These are phyloP conservation scores for Paxillus rubicundulus DNA, from an alignment of 768 basidiomycete genomes.

Conservation along the genomic window DNA sequence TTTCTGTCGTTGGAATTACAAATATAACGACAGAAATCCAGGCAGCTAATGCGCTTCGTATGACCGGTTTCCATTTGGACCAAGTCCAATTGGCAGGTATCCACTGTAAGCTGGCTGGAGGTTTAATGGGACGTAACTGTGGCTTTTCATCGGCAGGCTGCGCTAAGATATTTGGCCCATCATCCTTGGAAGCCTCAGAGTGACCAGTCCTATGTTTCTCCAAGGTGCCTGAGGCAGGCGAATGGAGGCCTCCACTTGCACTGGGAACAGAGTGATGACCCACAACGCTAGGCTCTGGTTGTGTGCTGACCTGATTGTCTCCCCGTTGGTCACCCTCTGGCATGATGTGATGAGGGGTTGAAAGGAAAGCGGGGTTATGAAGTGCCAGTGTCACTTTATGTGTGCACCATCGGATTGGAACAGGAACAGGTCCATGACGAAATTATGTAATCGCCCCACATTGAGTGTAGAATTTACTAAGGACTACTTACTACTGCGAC, in stretches of 20 bases:
- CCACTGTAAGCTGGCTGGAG: slow-evolving; percentile 47
- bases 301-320: background rate
- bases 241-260: background rate
- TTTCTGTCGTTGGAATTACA: slow-evolving; percentile 48
- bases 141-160: background rate
- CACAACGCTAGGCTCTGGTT: background rate
- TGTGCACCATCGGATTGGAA: too few species aligned
- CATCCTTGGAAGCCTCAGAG: background rate
- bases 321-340: background rate
- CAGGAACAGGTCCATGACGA: too few species aligned
- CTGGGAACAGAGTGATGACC: background rate
- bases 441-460: too few species aligned
- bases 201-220: background rate
- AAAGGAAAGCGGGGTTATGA: background rate
- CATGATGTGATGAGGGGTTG: slow-evolving; percentile 6
- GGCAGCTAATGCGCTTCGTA: slow-evolving; percentile 59
- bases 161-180: background rate
- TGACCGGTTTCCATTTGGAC: slow-evolving; percentile 58
- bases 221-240: background rate
- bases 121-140: background rate
- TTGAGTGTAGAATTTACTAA: too few species aligned
- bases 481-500: too few species aligned
- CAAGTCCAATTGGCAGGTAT: slow-evolving; percentile 54
- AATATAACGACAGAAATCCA: slow-evolving; percentile 63
- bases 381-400: background rate